Conservation (phyloP, 495 filamentous ascomycete species). For the Podospora pseudoanserina region DNA sequence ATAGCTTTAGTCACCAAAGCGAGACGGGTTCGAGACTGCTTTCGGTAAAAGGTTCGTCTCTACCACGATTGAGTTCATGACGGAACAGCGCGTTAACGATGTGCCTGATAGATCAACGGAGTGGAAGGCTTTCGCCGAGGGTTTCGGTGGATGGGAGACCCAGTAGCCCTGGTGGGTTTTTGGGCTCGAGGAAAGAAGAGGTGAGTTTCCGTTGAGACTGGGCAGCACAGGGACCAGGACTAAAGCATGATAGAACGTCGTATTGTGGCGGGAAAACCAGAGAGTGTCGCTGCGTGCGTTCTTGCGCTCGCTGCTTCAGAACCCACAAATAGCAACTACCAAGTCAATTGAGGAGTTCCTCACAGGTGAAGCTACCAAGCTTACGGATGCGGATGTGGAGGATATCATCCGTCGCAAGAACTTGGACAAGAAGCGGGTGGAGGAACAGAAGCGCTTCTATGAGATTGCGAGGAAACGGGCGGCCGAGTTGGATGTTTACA, state of each 20-base stretch:
- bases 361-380: conserved; percentile 59
- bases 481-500: conserved; percentile 90
- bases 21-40: conserved; percentile 40
- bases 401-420: conserved; percentile 76
- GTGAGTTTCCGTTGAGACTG: conserved; percentile 5
- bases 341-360: conserved; percentile 81
- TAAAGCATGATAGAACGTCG: conserved; percentile 37
- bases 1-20: conserved; percentile 18
- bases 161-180: conserved; percentile 20
- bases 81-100: neutral
- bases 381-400: conserved; percentile 75
- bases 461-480: conserved; percentile 90
- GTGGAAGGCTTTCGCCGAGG: conserved; percentile 39
- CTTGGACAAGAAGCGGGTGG: conserved; percentile 81
- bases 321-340: conserved; percentile 75
- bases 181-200: conserved; percentile 23
- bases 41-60: conserved; percentile 36
- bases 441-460: conserved; percentile 91
- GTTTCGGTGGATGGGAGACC: conserved; percentile 35
- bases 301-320: conserved; percentile 75
- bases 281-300: conserved; percentile 89
- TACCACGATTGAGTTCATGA: too few species aligned
- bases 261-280: conserved; percentile 85
- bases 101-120: conserved; percentile 31
- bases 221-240: neutral